A percentile compares a stretch with the other conserved stretches of the same genome.
Conservation (phyloP, 2,329 filamentous ascomycete species). For the Acrocalymma vagum region DNA sequence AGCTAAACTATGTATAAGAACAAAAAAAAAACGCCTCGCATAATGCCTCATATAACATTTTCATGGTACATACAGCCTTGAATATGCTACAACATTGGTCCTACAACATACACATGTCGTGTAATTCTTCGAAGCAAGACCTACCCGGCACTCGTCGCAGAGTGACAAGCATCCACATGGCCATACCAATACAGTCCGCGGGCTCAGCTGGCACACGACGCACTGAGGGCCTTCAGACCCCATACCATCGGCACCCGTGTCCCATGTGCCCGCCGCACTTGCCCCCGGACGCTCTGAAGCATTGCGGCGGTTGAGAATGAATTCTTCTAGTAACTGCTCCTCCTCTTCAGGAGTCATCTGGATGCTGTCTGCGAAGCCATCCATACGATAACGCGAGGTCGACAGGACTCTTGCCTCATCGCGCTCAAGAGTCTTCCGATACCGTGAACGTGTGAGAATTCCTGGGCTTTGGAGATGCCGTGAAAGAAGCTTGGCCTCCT, state of each 20-base stretch:
- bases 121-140: conserved; percentile 95
- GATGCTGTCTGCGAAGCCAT: conserved; percentile 42
- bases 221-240: conserved; percentile 82
- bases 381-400: conserved; percentile 39
- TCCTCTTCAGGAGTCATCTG: conserved; percentile 60
- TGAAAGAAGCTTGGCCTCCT: conserved; percentile 82
- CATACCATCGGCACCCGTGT: conserved; percentile 75
- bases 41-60: neutral
- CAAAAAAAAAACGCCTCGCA: conserved; percentile 2
- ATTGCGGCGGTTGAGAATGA: conserved; percentile 64
- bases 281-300: conserved; percentile 43
- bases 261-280: conserved; percentile 62
- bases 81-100: conserved; percentile 87
- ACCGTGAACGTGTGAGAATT: conserved; percentile 84
- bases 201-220: conserved; percentile 89
- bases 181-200: conserved; percentile 92
- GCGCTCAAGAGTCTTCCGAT: conserved; percentile 71
- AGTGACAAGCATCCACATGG: conserved; percentile 93
- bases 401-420: conserved; percentile 75
- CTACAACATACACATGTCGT: conserved; percentile 95
- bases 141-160: conserved; percentile 94
- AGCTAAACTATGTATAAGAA: conserved; percentile 1
- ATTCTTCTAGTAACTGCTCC: conserved; percentile 64
- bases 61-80: conserved; percentile 86
- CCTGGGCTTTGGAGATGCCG: conserved; percentile 76